Evolutionary conservation across 768 basidiomycete genomes (phyloP).

Genomic region (Lactifluus subvellereus): DNA sequence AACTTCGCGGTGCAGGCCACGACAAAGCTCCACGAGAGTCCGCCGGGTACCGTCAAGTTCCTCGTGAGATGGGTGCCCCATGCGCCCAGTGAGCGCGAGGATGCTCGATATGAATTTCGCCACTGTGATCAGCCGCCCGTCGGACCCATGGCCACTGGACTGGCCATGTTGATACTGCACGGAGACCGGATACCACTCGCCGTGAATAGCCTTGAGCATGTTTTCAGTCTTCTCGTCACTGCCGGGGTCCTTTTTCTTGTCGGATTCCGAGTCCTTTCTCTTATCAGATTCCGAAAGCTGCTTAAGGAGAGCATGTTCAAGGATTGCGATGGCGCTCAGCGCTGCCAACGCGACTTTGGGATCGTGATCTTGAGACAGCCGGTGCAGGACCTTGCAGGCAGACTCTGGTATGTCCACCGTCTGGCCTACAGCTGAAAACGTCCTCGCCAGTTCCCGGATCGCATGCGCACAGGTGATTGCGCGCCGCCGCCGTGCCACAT

Average conservation of each 20-base stretch:
- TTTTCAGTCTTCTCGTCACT: neutral
- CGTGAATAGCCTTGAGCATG: neutral
- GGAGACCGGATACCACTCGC: neutral
- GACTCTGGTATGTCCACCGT: neutral
- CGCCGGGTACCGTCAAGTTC: neutral
- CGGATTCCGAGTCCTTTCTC: no score
- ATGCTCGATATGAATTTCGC: neutral
- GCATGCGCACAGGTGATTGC: constrained; percentile 13
- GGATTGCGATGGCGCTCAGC: neutral
- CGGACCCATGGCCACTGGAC: neutral
- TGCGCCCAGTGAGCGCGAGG: neutral
- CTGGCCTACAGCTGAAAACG: neutral
- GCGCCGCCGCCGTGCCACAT: constrained; percentile 7
- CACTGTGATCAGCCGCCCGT: neutral
- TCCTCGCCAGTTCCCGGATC: constrained; percentile 5
- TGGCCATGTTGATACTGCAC: neutral
- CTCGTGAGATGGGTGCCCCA: neutral
- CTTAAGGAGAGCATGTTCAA: neutral
- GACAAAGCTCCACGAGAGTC: constrained; percentile 1
- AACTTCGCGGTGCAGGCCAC: neutral
- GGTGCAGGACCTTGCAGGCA: neutral
- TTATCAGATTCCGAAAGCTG: neutral
- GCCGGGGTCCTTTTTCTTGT: neutral
- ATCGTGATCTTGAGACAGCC: neutral
- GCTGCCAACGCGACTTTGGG: neutral